Evolutionary conservation across 1,139 yeast species (phyloP).

Genomic region (Debaryomyces fabryi): DNA sequence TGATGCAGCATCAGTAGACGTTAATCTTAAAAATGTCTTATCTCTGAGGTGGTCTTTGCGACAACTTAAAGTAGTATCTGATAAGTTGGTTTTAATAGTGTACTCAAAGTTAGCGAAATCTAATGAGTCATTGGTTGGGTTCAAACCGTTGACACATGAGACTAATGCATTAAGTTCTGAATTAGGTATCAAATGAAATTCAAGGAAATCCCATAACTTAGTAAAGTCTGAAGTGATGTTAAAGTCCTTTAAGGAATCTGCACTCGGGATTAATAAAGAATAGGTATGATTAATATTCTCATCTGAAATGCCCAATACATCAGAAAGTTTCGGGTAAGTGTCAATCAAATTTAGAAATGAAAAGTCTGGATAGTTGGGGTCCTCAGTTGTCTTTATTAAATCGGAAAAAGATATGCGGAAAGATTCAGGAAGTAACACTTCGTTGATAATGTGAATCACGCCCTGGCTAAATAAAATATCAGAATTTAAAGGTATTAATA

Average conservation of each 20-base stretch:
- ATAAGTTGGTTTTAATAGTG: conserved; percentile 33
- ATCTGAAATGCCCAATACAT: conserved; percentile 23
- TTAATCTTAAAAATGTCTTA: conserved; percentile 34
- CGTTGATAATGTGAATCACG: conserved; percentile 72
- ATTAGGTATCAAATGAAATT: conserved; percentile 70
- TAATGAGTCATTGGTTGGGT: neutral
- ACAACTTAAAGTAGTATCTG: conserved; percentile 47
- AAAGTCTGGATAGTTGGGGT: conserved; percentile 45
- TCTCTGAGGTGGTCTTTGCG: conserved; percentile 43
- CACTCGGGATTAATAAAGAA: conserved; percentile 77
- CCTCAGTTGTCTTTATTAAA: conserved; percentile 50
- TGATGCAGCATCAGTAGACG: neutral
- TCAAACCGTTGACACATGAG: conserved; percentile 27
- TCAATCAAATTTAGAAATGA: conserved; percentile 53
- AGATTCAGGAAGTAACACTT: conserved; percentile 59
- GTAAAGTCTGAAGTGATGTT: conserved; percentile 51
- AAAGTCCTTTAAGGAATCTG: conserved; percentile 54
- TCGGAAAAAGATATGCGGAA: conserved; percentile 59
- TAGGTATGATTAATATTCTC: conserved; percentile 32
- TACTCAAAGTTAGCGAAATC: neutral
- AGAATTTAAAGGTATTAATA: conserved; percentile 45
- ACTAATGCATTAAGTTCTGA: conserved; percentile 40
- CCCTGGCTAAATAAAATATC: conserved; percentile 85
- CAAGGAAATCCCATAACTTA: conserved; percentile 57
- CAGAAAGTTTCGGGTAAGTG: conserved; percentile 28